Conservation (phyloP, 352 stramenopile species). For the Pythium oligandrum region DNA sequence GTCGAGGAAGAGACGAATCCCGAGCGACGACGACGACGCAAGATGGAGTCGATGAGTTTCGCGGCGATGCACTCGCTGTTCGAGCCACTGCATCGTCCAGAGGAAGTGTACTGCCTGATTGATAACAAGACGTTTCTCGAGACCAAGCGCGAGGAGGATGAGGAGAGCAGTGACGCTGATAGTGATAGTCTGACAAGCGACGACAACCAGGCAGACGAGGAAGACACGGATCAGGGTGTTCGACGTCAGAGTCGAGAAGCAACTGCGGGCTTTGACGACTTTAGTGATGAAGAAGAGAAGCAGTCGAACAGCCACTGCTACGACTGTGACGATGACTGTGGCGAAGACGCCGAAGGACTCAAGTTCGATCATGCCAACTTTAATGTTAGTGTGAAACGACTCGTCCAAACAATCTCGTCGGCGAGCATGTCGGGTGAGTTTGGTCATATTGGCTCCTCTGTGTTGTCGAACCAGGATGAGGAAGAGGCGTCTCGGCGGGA, state of each 20-base stretch:
- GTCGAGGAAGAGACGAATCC: slow-evolving; percentile 1
- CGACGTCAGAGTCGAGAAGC: background rate
- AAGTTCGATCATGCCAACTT: slow-evolving; percentile 43
- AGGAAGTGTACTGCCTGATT: background rate
- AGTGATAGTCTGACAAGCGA: slow-evolving; percentile 7
- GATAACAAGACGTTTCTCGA: background rate
- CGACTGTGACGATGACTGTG: slow-evolving; percentile 20
- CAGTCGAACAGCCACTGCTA: background rate
- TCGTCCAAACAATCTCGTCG: slow-evolving; percentile 48
- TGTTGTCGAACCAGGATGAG: slow-evolving; percentile 37
- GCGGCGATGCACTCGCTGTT: slow-evolving; percentile 18
- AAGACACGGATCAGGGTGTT: slow-evolving; percentile 2
- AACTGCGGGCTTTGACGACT: slow-evolving; percentile 10
- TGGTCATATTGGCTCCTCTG: slow-evolving; percentile 8
- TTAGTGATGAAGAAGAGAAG: background rate
- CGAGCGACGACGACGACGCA: slow-evolving; percentile 17
- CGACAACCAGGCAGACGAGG: slow-evolving; percentile 9
- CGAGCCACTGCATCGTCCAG: slow-evolving; percentile 7
- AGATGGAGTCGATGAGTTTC: slow-evolving; percentile 23
- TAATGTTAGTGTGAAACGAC: slow-evolving; percentile 34
- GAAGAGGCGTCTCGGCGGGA: slow-evolving; percentile 7
- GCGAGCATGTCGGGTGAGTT: slow-evolving; percentile 22
- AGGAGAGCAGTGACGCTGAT: background rate
- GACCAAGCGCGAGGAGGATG: slow-evolving; percentile 15
- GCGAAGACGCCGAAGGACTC: slow-evolving; percentile 24